phyloP scores from a whole-genome alignment of 2,329 filamentous ascomycete genomes.

The Penicillium thymicola region DNA sequence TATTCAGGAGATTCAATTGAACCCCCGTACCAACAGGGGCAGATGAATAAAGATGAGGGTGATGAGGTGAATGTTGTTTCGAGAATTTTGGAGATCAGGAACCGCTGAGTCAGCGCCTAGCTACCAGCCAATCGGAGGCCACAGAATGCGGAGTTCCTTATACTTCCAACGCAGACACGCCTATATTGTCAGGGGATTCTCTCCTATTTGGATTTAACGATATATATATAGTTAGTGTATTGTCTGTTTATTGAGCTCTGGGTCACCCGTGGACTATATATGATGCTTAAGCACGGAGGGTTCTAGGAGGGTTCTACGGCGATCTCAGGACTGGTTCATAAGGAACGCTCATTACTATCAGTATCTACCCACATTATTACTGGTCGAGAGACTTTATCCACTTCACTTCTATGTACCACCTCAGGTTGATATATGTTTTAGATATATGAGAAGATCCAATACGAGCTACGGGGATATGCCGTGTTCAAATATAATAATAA shows the following conservation, averaged over 20 bases:
- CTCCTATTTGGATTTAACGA: neutral
- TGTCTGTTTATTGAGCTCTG: neutral
- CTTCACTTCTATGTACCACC: neutral
- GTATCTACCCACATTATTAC: neutral
- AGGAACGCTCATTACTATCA: neutral
- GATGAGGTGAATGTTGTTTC: neutral
- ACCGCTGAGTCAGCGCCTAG: constrained; percentile 5
- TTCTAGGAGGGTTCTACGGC: neutral
- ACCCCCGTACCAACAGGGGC: neutral
- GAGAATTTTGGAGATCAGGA: constrained; percentile 11
- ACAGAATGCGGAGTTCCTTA: constrained; percentile 8
- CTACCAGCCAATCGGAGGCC: neutral
- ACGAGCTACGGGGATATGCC: too few relatives aligned
- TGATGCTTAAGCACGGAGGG: neutral
- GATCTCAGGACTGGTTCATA: neutral
- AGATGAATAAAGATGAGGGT: neutral
- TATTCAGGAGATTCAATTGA: neutral
- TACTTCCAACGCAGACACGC: neutral
- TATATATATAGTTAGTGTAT: neutral
- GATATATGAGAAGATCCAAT: too few relatives aligned
- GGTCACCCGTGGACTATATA: neutral
- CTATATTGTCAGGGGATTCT: neutral
- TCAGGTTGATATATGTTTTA: too few relatives aligned
- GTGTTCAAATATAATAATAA: too few relatives aligned
- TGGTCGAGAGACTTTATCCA: neutral